A percentile compares a stretch with the other conserved stretches of the same genome.
These are phyloP conservation scores for Apiospora koreana DNA, from an alignment of 2,329 filamentous ascomycete genomes.

Conservation along the genomic window DNA sequence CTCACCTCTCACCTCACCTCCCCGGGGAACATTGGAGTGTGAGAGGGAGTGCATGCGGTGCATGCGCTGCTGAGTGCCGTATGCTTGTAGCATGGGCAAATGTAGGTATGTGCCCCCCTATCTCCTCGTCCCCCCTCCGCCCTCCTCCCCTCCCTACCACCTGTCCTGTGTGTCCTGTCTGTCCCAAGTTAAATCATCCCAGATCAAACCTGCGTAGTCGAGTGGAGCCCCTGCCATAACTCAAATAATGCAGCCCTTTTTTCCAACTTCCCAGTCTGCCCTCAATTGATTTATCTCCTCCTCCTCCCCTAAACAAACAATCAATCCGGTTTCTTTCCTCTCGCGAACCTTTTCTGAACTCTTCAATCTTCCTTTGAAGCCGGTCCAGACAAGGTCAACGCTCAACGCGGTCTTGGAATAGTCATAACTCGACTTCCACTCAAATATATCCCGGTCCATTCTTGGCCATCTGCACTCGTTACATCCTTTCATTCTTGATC, in stretches of 20 bases:
- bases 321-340: neutral
- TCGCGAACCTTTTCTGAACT: neutral
- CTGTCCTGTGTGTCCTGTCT: neutral
- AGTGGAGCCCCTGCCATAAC: slow-evolving; percentile 8
- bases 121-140: neutral
- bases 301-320: slow-evolving; percentile 4
- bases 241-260: slow-evolving; percentile 10
- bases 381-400: slow-evolving; percentile 2
- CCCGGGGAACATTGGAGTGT: neutral
- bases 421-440: neutral
- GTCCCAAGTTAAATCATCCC: neutral
- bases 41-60: neutral
- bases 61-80: neutral
- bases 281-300: slow-evolving; percentile 7
- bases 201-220: slow-evolving; percentile 2
- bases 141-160: neutral
- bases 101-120: neutral
- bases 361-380: slow-evolving; percentile 1
- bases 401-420: slow-evolving; percentile 3
- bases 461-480: slow-evolving; percentile 7
- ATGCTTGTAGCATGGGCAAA: too few relatives aligned
- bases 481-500: neutral
- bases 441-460: neutral
- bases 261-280: slow-evolving; percentile 1
- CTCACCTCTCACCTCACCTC: too few relatives aligned